Base-by-base conservation (phyloP, 1,284 basidiomycete species). In the Ustilago lituana region DNA sequence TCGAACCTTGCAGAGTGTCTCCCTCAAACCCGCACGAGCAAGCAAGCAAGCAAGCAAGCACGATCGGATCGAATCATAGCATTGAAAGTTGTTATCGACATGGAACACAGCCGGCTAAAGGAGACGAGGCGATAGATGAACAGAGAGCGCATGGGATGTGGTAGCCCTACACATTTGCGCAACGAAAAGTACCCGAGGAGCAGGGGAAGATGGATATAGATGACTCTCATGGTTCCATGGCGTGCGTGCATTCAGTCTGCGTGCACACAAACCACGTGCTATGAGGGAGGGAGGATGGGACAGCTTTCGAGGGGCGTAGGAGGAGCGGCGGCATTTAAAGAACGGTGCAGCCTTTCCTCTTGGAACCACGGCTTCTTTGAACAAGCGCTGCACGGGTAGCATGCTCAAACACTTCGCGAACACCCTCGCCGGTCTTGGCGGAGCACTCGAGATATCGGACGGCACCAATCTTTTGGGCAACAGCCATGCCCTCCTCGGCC, bases 361-460 rank as follows among this genome's bases (percentile, higher is more conserved):
- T 67, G 58, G 73, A 67, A 44, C 78, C 76, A 27, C 74, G 68
- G 55, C 77, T 80, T 73, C 73, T 85, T 56, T 90, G 86, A 32
- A 77, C 71, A 44, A 93, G 86, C 39, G 91, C 91, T 49, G 89
- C 89, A 72, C 90, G 87, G 51, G 91, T 93, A 37, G 92, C 92
- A 71, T 89, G 89, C 83, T 94, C 91, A 87, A 95, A 94, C 36
- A 94, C 92, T 83, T 94, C 93, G 72, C 91, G 87, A 47, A 95
- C 93, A 71, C 93, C 93, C 83, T 91, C 89, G 60, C 93, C 91
- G 14, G 89, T 88, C 86, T 91, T 91, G 82, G 92, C 92, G 57
- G 90, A 91, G 84, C 93, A 94, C 83, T 95, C 93, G 57, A 93
- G 88, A 83, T 94, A 95, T 79, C 89, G 88, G 83, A 88, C 89